These are phyloP conservation scores for Suillus spraguei DNA, from an alignment of 768 basidiomycete species.

Conservation along the genomic window DNA sequence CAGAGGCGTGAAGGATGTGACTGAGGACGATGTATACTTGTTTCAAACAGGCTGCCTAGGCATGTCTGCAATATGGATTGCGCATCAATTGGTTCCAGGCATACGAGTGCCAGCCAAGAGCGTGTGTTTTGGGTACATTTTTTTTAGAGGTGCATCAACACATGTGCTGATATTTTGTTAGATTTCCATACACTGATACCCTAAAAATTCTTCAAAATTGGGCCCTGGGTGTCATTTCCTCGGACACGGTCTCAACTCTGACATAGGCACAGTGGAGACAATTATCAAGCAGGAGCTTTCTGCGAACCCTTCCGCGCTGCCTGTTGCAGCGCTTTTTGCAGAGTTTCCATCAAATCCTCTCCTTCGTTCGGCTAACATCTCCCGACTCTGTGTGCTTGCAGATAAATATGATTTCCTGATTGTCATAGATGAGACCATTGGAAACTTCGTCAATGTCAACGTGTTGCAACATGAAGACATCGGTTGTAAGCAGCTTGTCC, in stretches of 20 bases:
- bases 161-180: slow-evolving; percentile 30
- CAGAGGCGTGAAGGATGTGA: slow-evolving; percentile 67
- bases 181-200: slow-evolving; percentile 95
- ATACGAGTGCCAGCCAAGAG: slow-evolving; percentile 69
- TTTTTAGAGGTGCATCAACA: not conserved
- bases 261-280: slow-evolving; percentile 71
- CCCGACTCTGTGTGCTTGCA: slow-evolving; percentile 72
- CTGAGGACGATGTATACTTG: slow-evolving; percentile 88
- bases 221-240: slow-evolving; percentile 92
- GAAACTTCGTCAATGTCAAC: slow-evolving; percentile 93
- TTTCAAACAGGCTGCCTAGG: slow-evolving; percentile 86
- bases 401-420: slow-evolving; percentile 89
- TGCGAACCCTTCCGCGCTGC: slow-evolving; percentile 47
- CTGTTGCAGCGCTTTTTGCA: slow-evolving; percentile 80
- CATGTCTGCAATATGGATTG: slow-evolving; percentile 94
- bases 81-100: slow-evolving; percentile 69
- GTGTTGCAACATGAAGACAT: slow-evolving; percentile 86
- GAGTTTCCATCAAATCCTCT: slow-evolving; percentile 98
- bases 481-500: slow-evolving; percentile 86
- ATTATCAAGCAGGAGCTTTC: slow-evolving; percentile 52
- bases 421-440: slow-evolving; percentile 93
- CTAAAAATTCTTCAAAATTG: slow-evolving; percentile 93
- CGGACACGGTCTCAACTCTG: slow-evolving; percentile 74
- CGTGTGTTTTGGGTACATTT: slow-evolving; percentile 89
- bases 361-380: slow-evolving; percentile 80